Conservation (phyloP, 148 eudicot genomes). For the Amaranthus cruentus region DNA sequence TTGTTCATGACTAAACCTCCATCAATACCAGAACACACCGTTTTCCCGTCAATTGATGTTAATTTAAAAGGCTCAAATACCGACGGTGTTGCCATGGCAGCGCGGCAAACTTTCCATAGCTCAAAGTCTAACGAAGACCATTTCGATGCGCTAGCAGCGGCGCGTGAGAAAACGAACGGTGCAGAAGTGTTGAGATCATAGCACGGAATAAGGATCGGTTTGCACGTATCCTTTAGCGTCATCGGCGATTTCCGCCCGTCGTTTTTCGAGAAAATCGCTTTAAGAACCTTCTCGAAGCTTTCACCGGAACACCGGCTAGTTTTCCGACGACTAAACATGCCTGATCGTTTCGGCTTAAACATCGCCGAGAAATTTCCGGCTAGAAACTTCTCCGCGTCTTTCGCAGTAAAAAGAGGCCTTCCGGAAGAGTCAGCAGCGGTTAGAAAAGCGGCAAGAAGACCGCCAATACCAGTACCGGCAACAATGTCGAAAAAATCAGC, state of each 20-base stretch:
- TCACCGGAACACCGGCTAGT: conserved; percentile 39
- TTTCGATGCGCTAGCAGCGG: conserved; percentile 60
- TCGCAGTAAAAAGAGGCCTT: conserved; percentile 57
- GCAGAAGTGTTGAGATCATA: conserved; percentile 51
- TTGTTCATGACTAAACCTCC: conserved; percentile 78
- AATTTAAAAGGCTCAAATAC: conserved; percentile 47
- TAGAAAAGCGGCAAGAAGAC: conserved; percentile 54
- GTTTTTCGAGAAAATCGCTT: conserved; percentile 25
- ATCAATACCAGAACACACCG: conserved; percentile 48
- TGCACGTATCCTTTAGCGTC: conserved; percentile 71
- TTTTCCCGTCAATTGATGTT: conserved; percentile 45
- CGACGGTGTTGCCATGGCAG: conserved; percentile 57
- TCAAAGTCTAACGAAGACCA: conserved; percentile 54
- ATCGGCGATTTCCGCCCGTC: conserved; percentile 36
- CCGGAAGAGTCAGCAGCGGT: conserved; percentile 52
- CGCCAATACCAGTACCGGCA: conserved; percentile 74
- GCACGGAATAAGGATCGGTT: conserved; percentile 68
- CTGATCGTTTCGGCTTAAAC: conserved; percentile 32
- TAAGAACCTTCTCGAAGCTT: conserved; percentile 45
- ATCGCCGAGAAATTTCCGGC: conserved; percentile 27
- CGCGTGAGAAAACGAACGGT: conserved; percentile 78
- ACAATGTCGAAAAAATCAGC: conserved; percentile 68
- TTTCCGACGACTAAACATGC: conserved; percentile 32
- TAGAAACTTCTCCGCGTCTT: conserved; percentile 44
- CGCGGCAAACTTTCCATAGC: conserved; percentile 65